phyloP scores from a whole-genome alignment of 2,329 filamentous ascomycete genomes.

The Penicillium fuscoglaucum region DNA sequence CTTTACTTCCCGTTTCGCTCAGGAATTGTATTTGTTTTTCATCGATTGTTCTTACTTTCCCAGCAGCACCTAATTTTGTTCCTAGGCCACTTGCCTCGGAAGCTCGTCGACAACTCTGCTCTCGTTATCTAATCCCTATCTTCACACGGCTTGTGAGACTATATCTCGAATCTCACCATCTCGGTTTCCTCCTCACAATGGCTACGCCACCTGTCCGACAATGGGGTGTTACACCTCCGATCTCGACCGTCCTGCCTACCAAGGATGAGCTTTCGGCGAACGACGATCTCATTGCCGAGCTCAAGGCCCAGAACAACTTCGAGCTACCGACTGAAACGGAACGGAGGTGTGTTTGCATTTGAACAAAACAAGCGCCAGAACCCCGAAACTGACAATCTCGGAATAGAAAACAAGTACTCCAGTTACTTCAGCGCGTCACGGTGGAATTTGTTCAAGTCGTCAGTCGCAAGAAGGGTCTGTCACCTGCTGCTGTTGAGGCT shows the following conservation, averaged over 20 bases:
- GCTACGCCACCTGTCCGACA: slow-evolving; percentile 43
- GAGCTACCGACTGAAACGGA: slow-evolving; percentile 80
- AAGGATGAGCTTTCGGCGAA: slow-evolving; percentile 74
- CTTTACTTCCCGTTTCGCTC: neutral
- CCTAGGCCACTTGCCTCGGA: neutral
- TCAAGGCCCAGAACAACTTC: slow-evolving; percentile 89
- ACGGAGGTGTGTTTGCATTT: slow-evolving; percentile 62
- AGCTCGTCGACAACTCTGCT: neutral
- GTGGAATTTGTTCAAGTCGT: slow-evolving; percentile 85
- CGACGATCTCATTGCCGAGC: slow-evolving; percentile 75
- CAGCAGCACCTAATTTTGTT: neutral
- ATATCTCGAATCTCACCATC: neutral
- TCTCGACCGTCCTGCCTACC: slow-evolving; percentile 75
- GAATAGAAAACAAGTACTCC: slow-evolving; percentile 67
- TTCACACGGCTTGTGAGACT: slow-evolving; percentile 6
- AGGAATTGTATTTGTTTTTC: neutral
- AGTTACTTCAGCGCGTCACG: slow-evolving; percentile 74
- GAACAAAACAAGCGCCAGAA: neutral
- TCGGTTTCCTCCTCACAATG: slow-evolving; percentile 28
- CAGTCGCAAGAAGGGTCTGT: slow-evolving; percentile 69
- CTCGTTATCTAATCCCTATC: slow-evolving; percentile 21
- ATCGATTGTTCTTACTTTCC: neutral
- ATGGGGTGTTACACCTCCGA: slow-evolving; percentile 79
- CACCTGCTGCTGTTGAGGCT: slow-evolving; percentile 74
- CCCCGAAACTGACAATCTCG: slow-evolving; percentile 6